Evolutionary conservation across 2,329 filamentous ascomycete genomes (phyloP), one percentile per base, ranked within the genome.

Genomic region (Cordyceps javanica): DNA sequence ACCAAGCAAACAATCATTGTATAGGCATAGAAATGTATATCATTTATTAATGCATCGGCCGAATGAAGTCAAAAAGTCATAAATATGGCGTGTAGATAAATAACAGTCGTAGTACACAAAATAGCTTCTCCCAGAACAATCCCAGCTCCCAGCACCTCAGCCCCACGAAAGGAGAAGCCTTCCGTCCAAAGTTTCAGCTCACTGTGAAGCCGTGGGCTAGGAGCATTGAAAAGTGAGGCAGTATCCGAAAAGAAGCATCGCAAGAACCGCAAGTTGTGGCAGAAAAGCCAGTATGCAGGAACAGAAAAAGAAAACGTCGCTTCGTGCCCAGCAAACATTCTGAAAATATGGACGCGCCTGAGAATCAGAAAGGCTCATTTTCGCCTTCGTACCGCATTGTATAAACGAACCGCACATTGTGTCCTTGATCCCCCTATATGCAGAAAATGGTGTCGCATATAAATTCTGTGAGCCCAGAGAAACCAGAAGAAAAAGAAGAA

Each of bases 21-120:
- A 28, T 46, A 30, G 8, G n/a, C 19, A 55, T n/a, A 55, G 30
- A 45, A 10, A 21, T 16, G 30, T 23, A 5, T 46, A 30, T 10
- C 38, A 38, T 28, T 38, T 38, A 19, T 28, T 25, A 39, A 28
- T 21, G 21, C 52, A 46, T 38, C 13, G 28, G 9, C 23, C 9
- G 14, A 32, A 36, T 39, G 26, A 32, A 45, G 53, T 46, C 36
- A 26, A 44, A 36, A 34, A 19, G 14, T 54, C 52, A 34, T 55
- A 55, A 26, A 39, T 46, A 30, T 8, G 25, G 4, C 11, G 21
- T 28, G 41, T 38, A 38, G 32, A 53, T 53, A 55, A 23, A 57
- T 50, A 44, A 56, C 58, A 60, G 49, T 59, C 42, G 34, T 48
- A 32, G 39, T 55, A 41, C 53, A 55, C 52, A 55, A 46, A 23